Base-by-base conservation (phyloP, 352 stramenopile genomes). In the Pythium insidiosum region DNA sequence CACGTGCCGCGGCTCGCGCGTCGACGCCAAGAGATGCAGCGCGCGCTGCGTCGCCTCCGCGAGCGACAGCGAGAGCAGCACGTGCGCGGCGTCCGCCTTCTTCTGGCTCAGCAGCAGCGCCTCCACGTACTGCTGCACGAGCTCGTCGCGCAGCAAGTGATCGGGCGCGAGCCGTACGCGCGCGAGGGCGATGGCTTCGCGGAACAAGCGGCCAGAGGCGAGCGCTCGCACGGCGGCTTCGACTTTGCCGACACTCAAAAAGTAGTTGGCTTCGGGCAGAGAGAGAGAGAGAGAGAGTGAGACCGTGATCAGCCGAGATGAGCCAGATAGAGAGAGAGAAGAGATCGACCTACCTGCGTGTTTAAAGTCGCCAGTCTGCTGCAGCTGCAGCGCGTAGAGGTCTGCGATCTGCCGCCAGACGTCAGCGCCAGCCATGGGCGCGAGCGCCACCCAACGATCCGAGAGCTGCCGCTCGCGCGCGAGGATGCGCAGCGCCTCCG, bases 401-500 rank as follows among this genome's bases (percentile, higher is more conserved):
- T 65, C 63, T 2, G 72, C 70, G 36, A 85, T 54, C 31, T 91
- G 71, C 22, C 68, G 60, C 78, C 78, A 91, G 15, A 88, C 62
- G 21, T 84, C 69, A 37, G 80, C 38, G 2, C 79, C 79, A n/a
- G 67, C 76, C 69, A 85, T 81, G 1, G 79, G 75, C 19, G 79
- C 75, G 20, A 79, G 67, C 1, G 75, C 58, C n/a, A 91, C 55
- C 75, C 75, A 91, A 7, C 53, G 58, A 19, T 63, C 33, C 20
- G 47, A 65, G 11, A 91, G 53, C 19, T 43, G 42, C 26, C 57
- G 51, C 53, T 84, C 66, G 19, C 65, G 67, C 4, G 69, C 62
- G 9, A 91, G 63, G 0, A 88, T 31, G 6, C 64, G 67, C 13
- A 91, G 53, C 1, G 79, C 73, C 2, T 86, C 75, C 4, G 28